These are phyloP conservation scores for Vaccinium vitisidaea DNA, from an alignment of 148 eudicot species.

Conservation along the genomic window DNA sequence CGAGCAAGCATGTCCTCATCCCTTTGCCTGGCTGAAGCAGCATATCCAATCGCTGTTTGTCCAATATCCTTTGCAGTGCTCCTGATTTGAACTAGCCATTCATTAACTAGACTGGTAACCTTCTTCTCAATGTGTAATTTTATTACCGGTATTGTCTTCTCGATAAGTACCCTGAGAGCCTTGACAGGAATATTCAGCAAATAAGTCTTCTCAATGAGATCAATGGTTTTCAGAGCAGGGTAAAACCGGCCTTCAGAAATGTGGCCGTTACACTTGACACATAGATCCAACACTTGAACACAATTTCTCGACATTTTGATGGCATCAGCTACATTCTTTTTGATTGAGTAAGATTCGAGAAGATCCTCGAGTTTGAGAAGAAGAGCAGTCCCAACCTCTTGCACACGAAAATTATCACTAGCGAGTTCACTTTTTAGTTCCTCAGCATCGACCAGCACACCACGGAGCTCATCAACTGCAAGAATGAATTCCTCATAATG, in stretches of 20 bases:
- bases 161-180: conserved; percentile 48
- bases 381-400: conserved; percentile 74
- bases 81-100: conserved; percentile 87
- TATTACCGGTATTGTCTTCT: conserved; percentile 64
- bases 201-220: conserved; percentile 72
- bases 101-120: conserved; percentile 72
- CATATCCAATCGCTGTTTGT: conserved; percentile 73
- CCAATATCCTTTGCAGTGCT: conserved; percentile 78
- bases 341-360: conserved; percentile 66
- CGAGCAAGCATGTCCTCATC: conserved; percentile 73
- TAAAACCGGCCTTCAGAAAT: conserved; percentile 75
- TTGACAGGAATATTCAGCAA: conserved; percentile 66
- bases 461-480: conserved; percentile 94
- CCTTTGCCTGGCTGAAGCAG: conserved; percentile 63
- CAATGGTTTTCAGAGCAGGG: conserved; percentile 87
- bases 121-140: conserved; percentile 76
- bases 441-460: conserved; percentile 92
- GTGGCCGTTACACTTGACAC: conserved; percentile 78
- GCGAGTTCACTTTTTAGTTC: conserved; percentile 79
- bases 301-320: conserved; percentile 79
- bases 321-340: conserved; percentile 77
- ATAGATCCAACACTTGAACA: conserved; percentile 63
- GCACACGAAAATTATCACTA: conserved; percentile 63
- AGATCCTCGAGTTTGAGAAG: conserved; percentile 75
- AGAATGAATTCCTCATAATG: conserved; percentile 84